Evolutionary conservation across 495 filamentous ascomycete species (phyloP), one percentile per base, ranked within the genome.

Genomic region (Penicillium canariense): DNA sequence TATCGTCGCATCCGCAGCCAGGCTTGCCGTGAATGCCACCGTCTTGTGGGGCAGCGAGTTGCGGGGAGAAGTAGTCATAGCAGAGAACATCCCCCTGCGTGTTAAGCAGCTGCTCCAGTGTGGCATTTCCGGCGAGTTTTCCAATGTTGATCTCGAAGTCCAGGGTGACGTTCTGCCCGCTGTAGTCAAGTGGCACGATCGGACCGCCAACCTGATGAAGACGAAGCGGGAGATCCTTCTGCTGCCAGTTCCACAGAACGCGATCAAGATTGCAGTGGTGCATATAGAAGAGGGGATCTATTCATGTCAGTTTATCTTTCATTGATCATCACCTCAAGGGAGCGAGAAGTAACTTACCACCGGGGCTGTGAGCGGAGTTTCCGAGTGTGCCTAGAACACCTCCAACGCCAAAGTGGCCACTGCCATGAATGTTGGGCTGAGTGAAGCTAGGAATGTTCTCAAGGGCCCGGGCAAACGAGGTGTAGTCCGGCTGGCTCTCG

Each of bases 181-280:
- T 46, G 20, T 65, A 61, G 31, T 59, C 62, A 11, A 65, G 22
- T 1, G 58, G 55, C 17, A 30, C 45, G 8, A 65, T 36, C 5
- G 55, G 62, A 4, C 62, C 62, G 1, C 62, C 58, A 27, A 65
- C 62, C 28, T 65, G 45, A 27, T 59, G 62, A 10, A 56, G 45
- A 26, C 59, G 55, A n/a, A 34, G 22, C 1, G 38, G 43, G 9
- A 58, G 62, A 56, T 77, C 65, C 27, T 72, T 59, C 58, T 78
- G 71, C 59, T 82, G 79, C 81, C 80, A 84, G 35, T 73, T 61
- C 78, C 78, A 83, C 72, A 79, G 80, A 5, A 83, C 46, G 1
- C 79, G 71, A 57, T 82, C 80, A 0, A 82, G 59, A 28, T 80
- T 68, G 12, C 68, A 69, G 52, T 81, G 78, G 56, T 82, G 80